Evolutionary conservation across 257 asterid genomes (phyloP).

Genomic region (Cruciata laevipes): DNA sequence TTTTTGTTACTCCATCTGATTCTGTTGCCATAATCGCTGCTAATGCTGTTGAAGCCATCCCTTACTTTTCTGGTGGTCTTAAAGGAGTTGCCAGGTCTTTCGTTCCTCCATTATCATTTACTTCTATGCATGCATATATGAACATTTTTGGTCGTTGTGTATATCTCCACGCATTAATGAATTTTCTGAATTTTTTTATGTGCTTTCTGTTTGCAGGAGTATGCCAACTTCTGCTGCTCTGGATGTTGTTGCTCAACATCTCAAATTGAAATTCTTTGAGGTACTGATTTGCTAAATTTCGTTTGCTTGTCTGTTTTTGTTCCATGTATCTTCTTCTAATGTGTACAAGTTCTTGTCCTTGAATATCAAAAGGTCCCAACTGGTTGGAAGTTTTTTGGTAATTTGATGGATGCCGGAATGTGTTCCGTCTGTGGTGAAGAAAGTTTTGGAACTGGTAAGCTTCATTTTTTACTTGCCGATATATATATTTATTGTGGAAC

Average conservation of each 20-base stretch:
- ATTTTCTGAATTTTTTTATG: neutral
- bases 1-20: constrained; percentile 97
- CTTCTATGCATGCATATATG: no score
- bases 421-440: constrained; percentile 99
- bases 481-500: neutral
- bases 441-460: constrained; percentile 97
- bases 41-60: constrained; percentile 87
- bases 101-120: neutral
- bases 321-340: constrained; percentile 3
- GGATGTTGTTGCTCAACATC: constrained; percentile 84
- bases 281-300: constrained; percentile 22
- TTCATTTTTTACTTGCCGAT: neutral
- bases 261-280: constrained; percentile 91
- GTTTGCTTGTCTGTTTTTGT: constrained; percentile 7
- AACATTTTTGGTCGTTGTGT: neutral
- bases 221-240: constrained; percentile 99
- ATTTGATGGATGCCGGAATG: constrained; percentile 99
- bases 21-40: constrained; percentile 98
- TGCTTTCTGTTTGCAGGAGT: constrained; percentile 55
- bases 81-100: constrained; percentile 97
- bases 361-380: constrained; percentile 70
- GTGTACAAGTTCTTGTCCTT: neutral
- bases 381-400: constrained; percentile 98
- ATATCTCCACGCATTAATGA: neutral
- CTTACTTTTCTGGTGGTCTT: constrained; percentile 89